A percentile compares a stretch with the other conserved stretches of the same genome.
Conservation (phyloP, 108 stramenopile genomes). For the Schizochytrium sp. region DNA sequence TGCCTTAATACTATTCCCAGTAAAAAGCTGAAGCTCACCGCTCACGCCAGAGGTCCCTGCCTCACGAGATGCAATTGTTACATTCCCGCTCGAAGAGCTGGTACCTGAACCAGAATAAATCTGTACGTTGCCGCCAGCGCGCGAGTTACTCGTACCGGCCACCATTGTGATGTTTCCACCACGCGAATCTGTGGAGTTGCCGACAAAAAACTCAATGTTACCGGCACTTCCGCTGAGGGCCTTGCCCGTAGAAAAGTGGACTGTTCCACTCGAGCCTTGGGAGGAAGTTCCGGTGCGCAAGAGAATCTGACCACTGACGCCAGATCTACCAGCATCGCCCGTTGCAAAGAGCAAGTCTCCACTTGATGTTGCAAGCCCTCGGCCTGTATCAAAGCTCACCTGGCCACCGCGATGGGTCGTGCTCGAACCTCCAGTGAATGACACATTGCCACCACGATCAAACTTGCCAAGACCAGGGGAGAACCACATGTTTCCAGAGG, state of each 20-base stretch:
- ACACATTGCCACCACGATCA: background rate
- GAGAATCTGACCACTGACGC: background rate
- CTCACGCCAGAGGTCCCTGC: constrained; percentile 29
- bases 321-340: background rate
- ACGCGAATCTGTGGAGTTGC: background rate
- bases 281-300: background rate
- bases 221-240: background rate
- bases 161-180: background rate
- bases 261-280: background rate
- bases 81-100: background rate
- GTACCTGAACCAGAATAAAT: background rate
- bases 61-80: constrained; percentile 21
- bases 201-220: background rate
- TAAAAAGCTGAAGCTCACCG: background rate
- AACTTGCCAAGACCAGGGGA: background rate
- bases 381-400: background rate
- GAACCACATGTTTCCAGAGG: background rate
- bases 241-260: background rate
- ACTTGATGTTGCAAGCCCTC: background rate
- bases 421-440: background rate
- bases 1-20: background rate
- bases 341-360: background rate
- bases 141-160: background rate
- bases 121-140: background rate
- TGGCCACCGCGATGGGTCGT: background rate